Evolutionary conservation across 2,329 filamentous ascomycete species (phyloP).

Genomic region (Pezicula carpinea): DNA sequence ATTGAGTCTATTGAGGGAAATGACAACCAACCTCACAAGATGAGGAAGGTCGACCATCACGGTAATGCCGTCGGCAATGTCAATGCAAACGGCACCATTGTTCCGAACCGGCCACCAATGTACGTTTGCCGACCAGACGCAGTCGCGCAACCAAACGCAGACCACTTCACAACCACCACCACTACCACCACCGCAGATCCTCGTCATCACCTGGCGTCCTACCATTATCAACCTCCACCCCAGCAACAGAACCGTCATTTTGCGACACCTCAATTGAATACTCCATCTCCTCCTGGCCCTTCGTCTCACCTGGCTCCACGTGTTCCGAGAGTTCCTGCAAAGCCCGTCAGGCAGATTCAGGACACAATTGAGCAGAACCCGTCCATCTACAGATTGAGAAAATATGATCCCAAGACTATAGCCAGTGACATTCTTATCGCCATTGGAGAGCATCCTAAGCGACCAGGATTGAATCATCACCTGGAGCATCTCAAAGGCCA

Average conservation of each 20-base stretch:
- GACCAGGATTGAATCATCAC: constrained; percentile 55
- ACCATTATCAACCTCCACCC: not conserved
- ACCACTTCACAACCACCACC: no score
- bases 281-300: not conserved
- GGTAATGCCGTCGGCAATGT: not conserved
- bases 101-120: no score
- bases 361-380: not conserved
- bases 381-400: not conserved
- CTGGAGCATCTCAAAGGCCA: constrained; percentile 28
- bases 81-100: not conserved
- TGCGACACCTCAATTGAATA: not conserved
- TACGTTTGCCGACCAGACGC: no score
- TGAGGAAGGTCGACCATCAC: not conserved
- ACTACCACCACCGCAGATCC: not conserved
- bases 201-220: not conserved
- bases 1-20: constrained; percentile 2
- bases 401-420: constrained; percentile 57
- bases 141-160: no score
- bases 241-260: not conserved
- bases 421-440: constrained; percentile 59
- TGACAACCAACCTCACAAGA: constrained; percentile 1
- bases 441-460: constrained; percentile 55
- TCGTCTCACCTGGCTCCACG: not conserved
- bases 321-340: not conserved
- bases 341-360: not conserved